Percentiles rank a stretch among this genome's conserved stretches.
These are phyloP conservation scores for Gardenia jasminoides DNA, from an alignment of 257 asterid genomes.

Conservation along the genomic window DNA sequence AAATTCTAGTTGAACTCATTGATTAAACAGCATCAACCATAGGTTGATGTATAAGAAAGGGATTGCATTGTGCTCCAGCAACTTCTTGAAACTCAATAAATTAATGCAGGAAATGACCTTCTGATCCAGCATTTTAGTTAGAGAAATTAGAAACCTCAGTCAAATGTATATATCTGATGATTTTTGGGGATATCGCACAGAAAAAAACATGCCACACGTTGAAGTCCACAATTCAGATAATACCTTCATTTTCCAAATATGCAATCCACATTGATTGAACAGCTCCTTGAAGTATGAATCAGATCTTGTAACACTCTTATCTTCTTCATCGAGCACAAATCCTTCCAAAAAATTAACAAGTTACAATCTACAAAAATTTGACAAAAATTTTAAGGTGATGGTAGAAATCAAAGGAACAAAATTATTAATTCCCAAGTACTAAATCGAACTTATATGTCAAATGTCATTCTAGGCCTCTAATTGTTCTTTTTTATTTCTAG, in stretches of 20 bases:
- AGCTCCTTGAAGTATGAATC: constrained; percentile 86
- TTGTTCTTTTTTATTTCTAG: not conserved
- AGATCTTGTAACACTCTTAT: constrained; percentile 90
- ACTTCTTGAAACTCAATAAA: not conserved
- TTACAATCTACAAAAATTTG: constrained; percentile 2
- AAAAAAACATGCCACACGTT: not conserved
- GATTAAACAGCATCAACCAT: not conserved
- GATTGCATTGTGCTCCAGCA: not conserved
- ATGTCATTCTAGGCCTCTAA: not conserved
- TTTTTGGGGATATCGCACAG: not conserved
- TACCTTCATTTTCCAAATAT: constrained; percentile 75
- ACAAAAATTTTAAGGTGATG: not conserved
- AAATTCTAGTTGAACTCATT: not conserved
- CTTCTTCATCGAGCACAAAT: constrained; percentile 85
- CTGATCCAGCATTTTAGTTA: not conserved
- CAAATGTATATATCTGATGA: not conserved
- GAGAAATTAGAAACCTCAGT: not conserved
- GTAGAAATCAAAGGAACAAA: not conserved
- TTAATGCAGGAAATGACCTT: not conserved
- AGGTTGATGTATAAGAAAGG: not conserved
- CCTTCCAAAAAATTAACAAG: constrained; percentile 38
- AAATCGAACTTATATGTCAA: not conserved
- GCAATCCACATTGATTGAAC: constrained; percentile 71
- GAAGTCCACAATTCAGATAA: constrained; percentile 1
- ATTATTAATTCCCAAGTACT: not conserved